Base-by-base conservation (phyloP, 192 early-diverging fungal species). In the Geranomyces michiganensis region DNA sequence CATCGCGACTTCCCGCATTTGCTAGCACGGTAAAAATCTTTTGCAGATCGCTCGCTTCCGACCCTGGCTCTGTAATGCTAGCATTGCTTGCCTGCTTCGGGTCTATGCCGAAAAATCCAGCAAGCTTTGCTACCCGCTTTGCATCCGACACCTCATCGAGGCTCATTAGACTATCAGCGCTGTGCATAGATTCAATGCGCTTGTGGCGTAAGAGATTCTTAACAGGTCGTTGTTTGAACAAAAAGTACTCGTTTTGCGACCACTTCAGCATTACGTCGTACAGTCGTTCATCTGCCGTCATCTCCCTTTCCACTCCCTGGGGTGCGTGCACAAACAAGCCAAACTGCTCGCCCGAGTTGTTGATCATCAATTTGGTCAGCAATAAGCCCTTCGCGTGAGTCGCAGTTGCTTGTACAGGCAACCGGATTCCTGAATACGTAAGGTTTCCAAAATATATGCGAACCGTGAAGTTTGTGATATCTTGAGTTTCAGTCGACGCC, bases 401-500 rank as follows among this genome's bases (percentile, higher is more conserved):
- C n/a, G 76, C 68, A 17, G 73, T 72, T 15, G 77, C 73, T 15
- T 30, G 33, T 5, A 78, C 64, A 1, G 72, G 76, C 31, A 83
- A 56, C 15, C 60, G 46, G 10, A 81, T 24, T 45, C 72, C 77
- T 0, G 65, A 82, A 65, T 82, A 83, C 10, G 82, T 81, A 31
- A 81, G 71, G 58, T 83, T 82, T 10, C 74, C 82, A 68, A 79
- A 83, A 56, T 83, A 79, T 31, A 83, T 65, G 1, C 82, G 72
- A 1, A 75, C 66, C 36, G 82, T 32, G 62, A 76, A 71, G 4
- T 69, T n/a, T 15, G 62, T 47, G 46, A 14, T 26, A 21, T 53
- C 51, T 7, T n/a, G 24, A 24, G 51, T 53, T 53, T 53, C n/a
- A 17, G 24, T 4, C 7, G 51, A 26, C n/a, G 24, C 51, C 51